Evolutionary conservation across 257 asterid genomes (phyloP).

Genomic region (Penstemon newberryi): DNA sequence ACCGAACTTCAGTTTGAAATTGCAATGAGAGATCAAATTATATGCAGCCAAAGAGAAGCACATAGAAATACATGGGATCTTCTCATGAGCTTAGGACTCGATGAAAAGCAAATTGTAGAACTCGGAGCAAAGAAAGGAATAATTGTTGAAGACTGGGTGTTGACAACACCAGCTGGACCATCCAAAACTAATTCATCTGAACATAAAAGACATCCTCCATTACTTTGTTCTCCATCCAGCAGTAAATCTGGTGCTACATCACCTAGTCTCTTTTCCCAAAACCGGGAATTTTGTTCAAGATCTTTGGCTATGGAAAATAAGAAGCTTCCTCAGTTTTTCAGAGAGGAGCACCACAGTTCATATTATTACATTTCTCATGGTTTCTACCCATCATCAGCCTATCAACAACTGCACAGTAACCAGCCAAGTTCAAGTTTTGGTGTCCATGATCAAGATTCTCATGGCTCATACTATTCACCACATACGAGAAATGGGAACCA

Average conservation of each 20-base stretch:
- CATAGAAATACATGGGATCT: constrained; percentile 73
- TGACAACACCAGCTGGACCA: constrained; percentile 43
- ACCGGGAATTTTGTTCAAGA: constrained; percentile 40
- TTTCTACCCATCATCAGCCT: constrained; percentile 42
- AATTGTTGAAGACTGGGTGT: constrained; percentile 55
- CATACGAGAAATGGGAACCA: constrained; percentile 36
- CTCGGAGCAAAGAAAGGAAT: constrained; percentile 72
- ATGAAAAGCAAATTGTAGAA: constrained; percentile 72
- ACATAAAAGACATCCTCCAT: constrained; percentile 29
- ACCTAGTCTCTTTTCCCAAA: constrained; percentile 49
- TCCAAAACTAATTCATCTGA: constrained; percentile 41
- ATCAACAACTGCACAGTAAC: constrained; percentile 45
- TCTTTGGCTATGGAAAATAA: constrained; percentile 38
- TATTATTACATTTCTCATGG: constrained; percentile 49
- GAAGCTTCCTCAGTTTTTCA: constrained; percentile 40
- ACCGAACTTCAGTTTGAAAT: constrained; percentile 95
- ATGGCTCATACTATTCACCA: constrained; percentile 40
- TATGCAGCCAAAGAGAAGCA: constrained; percentile 81
- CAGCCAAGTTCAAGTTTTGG: constrained; percentile 37
- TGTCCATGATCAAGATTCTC: constrained; percentile 38
- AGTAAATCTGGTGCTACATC: constrained; percentile 34
- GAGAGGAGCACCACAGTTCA: constrained; percentile 57
- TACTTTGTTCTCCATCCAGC: constrained; percentile 34
- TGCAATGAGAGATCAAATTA: constrained; percentile 92
- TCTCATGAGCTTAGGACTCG: constrained; percentile 73